Base-by-base conservation (phyloP, 257 asterid genomes). In the Fraxinus quadrangulata region DNA sequence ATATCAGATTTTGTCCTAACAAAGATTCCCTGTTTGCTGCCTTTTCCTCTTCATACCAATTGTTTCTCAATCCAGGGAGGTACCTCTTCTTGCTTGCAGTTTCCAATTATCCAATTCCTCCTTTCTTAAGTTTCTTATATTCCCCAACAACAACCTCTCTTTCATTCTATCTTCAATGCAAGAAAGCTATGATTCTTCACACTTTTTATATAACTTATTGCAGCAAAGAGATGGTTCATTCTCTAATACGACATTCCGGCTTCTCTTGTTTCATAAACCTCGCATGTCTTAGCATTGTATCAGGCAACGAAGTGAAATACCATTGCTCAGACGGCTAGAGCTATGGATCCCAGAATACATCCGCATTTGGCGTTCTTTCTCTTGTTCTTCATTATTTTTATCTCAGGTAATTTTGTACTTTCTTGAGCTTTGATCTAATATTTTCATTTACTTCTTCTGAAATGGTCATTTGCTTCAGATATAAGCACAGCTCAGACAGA, bases 171-270 rank as follows among this genome's bases (percentile, higher is more conserved):
- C 88, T 83, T 82, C 82, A 63, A 77, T 88, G 87, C 96, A 93
- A 92, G 98, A 90, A 95, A 95, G 87, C 96, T 89, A 81, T 71
- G 96, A 93, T 95, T 92, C 99, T 88, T 80, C 78, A 72, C 77
- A 73, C 78, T 70, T 84, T 82, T 81, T 85, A 81, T 89, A 92
- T 88, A 91, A 78, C 84, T 70, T 69, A 68, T 54, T 59, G 61
- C 65, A 61, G 34, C 65, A 47, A 67, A 72, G 76, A 80, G 80
- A 80, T 83, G 63, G 74, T 81, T 86, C 83, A 88, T 82, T 80
- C 88, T 72, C 83, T 39, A 77, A 78, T 63, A 83, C 77, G 78
- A 74, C 75, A 80, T 51, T 70, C 78, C 34, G 30, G 12, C 56
- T 56, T 74, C 77, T 76, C 78, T 67, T 81, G 75, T 40, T 75